Conservation (phyloP, 495 filamentous ascomycete genomes). For the Trichoderma virens region DNA sequence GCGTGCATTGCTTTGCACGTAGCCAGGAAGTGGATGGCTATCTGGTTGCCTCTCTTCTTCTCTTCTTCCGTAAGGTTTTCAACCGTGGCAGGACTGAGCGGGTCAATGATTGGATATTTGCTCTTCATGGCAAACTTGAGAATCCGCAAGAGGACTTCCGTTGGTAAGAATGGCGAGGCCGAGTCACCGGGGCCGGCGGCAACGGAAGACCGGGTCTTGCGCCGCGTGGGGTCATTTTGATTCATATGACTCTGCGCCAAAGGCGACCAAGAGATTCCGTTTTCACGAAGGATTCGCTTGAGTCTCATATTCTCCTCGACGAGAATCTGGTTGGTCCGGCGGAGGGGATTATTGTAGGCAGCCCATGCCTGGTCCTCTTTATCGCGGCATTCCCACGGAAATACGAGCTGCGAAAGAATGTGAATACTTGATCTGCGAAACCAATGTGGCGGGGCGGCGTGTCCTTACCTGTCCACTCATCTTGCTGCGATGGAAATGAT, state of each 20-base stretch:
- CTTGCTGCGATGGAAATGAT: background rate
- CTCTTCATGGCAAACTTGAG: slow-evolving; percentile 35
- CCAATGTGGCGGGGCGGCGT: background rate
- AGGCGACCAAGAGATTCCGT: slow-evolving; percentile 29
- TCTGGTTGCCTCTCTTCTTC: slow-evolving; percentile 24
- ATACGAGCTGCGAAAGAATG: slow-evolving; percentile 9
- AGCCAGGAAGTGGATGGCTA: slow-evolving; percentile 35
- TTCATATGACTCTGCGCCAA: slow-evolving; percentile 14
- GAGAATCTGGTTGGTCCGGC: slow-evolving; percentile 25
- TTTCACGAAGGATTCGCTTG: slow-evolving; percentile 32
- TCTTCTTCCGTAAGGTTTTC: slow-evolving; percentile 28
- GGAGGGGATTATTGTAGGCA: slow-evolving; percentile 31
- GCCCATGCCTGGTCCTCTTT: slow-evolving; percentile 33
- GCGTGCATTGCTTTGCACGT: slow-evolving; percentile 33
- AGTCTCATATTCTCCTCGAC: slow-evolving; percentile 29
- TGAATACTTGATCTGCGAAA: background rate
- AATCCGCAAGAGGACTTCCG: slow-evolving; percentile 38
- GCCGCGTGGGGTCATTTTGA: slow-evolving; percentile 12
- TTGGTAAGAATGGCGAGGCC: slow-evolving; percentile 32
- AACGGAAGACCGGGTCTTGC: slow-evolving; percentile 8
- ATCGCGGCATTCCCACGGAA: slow-evolving; percentile 35
- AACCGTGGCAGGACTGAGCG: slow-evolving; percentile 28
- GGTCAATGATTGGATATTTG: slow-evolving; percentile 38
- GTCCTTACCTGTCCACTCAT: background rate
- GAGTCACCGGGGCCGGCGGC: slow-evolving; percentile 12